Evolutionary conservation across 495 filamentous ascomycete species (phyloP).

Genomic region (Penicillium flavigenum): DNA sequence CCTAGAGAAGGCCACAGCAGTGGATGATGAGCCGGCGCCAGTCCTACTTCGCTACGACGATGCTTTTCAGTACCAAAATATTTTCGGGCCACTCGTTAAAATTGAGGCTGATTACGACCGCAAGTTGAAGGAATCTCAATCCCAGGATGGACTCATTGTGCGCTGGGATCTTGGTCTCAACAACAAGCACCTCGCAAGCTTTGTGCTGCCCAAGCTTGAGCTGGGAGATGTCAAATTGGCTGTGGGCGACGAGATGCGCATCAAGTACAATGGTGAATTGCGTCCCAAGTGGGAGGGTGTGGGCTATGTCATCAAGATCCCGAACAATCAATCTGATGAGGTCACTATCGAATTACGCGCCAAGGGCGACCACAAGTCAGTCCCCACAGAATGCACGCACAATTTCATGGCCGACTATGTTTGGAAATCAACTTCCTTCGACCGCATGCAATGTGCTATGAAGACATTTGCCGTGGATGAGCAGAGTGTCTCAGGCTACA

Average conservation of each 20-base stretch:
- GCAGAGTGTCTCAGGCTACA: conserved; percentile 97
- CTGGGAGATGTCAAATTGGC: conserved; percentile 97
- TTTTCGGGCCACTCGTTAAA: conserved; percentile 96
- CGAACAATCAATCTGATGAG: conserved; percentile 98
- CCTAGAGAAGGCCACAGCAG: conserved; percentile 87
- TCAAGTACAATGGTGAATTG: conserved; percentile 94
- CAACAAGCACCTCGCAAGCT: conserved; percentile 96
- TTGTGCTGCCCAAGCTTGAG: conserved; percentile 94
- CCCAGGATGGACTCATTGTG: conserved; percentile 89
- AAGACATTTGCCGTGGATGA: conserved; percentile 99
- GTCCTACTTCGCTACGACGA: conserved; percentile 96
- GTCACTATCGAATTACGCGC: conserved; percentile 93
- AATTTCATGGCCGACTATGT: conserved; percentile 99
- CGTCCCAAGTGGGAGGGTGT: conserved; percentile 96
- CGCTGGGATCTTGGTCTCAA: conserved; percentile 96
- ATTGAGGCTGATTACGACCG: conserved; percentile 99
- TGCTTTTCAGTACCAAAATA: conserved; percentile 98
- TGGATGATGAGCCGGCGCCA: conserved; percentile 92
- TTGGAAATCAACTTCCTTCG: conserved; percentile 99
- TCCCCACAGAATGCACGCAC: conserved; percentile 96
- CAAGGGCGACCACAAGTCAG: conserved; percentile 87
- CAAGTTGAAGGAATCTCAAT: conserved; percentile 97
- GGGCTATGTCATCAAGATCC: conserved; percentile 98
- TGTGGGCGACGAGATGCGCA: conserved; percentile 96
- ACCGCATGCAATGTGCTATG: conserved; percentile 99